Evolutionary conservation across 805 yeast genomes (phyloP).

Genomic region (Sugiyamaella valdiviana): DNA sequence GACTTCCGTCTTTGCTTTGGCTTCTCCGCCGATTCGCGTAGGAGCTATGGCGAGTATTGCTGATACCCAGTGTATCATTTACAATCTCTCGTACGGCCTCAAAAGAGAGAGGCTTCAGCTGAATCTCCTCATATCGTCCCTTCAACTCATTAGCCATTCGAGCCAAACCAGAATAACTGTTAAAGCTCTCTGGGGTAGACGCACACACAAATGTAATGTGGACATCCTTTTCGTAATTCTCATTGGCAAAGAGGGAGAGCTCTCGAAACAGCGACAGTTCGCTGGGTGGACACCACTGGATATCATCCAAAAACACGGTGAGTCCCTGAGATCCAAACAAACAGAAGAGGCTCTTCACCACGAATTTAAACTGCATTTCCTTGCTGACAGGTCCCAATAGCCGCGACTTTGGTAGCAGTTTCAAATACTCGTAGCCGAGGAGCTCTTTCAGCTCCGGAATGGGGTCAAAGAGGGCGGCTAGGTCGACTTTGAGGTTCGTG

Average conservation of each 20-base stretch:
- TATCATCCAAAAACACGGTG: slow-evolving; percentile 42
- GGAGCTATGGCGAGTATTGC: not conserved
- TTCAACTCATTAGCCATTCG: slow-evolving; percentile 20
- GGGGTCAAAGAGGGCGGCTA: slow-evolving; percentile 37
- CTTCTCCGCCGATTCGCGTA: slow-evolving; percentile 3
- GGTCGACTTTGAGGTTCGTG: slow-evolving; percentile 37
- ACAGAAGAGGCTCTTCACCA: slow-evolving; percentile 40
- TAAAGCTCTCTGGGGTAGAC: slow-evolving; percentile 22
- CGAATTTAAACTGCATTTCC: slow-evolving; percentile 39
- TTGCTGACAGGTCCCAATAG: slow-evolving; percentile 26
- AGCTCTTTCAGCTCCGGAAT: slow-evolving; percentile 42
- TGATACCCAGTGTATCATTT: slow-evolving; percentile 17
- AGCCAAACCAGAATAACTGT: slow-evolving; percentile 10
- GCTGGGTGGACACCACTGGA: slow-evolving; percentile 38
- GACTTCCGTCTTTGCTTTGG: not conserved
- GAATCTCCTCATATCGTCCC: slow-evolving; percentile 19
- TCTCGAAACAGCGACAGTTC: slow-evolving; percentile 26
- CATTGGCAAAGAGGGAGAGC: slow-evolving; percentile 26
- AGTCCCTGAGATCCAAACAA: slow-evolving; percentile 39
- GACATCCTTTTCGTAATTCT: slow-evolving; percentile 23
- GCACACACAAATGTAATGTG: slow-evolving; percentile 27
- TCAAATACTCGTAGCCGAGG: slow-evolving; percentile 39
- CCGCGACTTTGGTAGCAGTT: slow-evolving; percentile 24
- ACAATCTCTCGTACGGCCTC: slow-evolving; percentile 20
- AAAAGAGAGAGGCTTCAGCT: slow-evolving; percentile 16